These are phyloP conservation scores for Herpetomonas tarakana DNA, from an alignment of 208 protist genomes.

Conservation along the genomic window DNA sequence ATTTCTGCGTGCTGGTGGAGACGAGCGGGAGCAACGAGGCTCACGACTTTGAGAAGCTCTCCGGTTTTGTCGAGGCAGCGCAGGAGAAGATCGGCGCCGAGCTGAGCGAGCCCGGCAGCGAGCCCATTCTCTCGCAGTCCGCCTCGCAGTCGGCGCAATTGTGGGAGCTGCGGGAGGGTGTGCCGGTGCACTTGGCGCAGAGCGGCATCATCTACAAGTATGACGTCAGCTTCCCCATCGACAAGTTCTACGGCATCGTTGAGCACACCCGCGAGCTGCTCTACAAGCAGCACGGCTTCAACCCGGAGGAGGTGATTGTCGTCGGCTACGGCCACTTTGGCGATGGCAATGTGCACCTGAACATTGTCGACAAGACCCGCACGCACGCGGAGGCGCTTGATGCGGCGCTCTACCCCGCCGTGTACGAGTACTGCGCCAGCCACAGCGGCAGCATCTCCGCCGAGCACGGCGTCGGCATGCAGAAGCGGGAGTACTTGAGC, in stretches of 20 bases:
- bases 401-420: slow-evolving; percentile 51
- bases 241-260: slow-evolving; percentile 78
- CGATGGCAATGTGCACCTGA: slow-evolving; percentile 97
- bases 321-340: slow-evolving; percentile 96
- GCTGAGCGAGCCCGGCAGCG: slow-evolving; percentile 33
- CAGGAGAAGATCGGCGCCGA: slow-evolving; percentile 34
- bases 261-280: slow-evolving; percentile 68
- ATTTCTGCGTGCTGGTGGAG: slow-evolving; percentile 93
- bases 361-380: slow-evolving; percentile 78
- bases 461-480: slow-evolving; percentile 94
- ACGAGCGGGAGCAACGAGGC: slow-evolving; percentile 87
- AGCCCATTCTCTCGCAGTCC: slow-evolving; percentile 67
- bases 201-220: slow-evolving; percentile 71
- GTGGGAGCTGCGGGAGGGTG: slow-evolving; percentile 66
- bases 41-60: slow-evolving; percentile 88
- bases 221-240: slow-evolving; percentile 78
- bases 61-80: slow-evolving; percentile 43
- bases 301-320: slow-evolving; percentile 60
- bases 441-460: slow-evolving; percentile 89
- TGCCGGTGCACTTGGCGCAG: slow-evolving; percentile 56
- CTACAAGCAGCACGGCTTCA: slow-evolving; percentile 43
- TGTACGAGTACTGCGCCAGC: slow-evolving; percentile 66
- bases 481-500: slow-evolving; percentile 84
- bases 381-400: slow-evolving; percentile 43
- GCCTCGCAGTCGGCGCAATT: slow-evolving; percentile 42